Base-by-base conservation (phyloP, 164 flowering plant species). In the Buxus sempervirens region DNA sequence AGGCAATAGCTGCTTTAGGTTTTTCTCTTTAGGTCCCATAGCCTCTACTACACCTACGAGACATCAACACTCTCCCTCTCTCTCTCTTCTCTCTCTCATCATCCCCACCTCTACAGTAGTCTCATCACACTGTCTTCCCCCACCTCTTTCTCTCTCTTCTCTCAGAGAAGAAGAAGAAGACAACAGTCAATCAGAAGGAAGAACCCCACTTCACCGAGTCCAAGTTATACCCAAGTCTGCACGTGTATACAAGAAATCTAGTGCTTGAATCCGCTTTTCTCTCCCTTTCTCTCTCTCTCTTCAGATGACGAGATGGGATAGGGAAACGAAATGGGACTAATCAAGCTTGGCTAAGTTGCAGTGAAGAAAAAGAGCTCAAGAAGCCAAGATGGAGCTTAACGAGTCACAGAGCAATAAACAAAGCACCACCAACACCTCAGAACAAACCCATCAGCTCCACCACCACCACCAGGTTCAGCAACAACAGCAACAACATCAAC, bases 371-470 rank as follows among this genome's bases (percentile, higher is more conserved):
- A 23, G 23, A 42, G 24, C 15, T 63, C 54, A 27, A 22, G 4
- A 26, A 41, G n/a, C 18, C 6, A 9, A 53, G 54, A 78, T 80
- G 85, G 86, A 85, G 72, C 70, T 75, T 27, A 54, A 78, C 60
- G 78, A 85, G 70, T 70, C 73, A 56, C 79, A 79, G 63, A 65
- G 58, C 64, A 75, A 64, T n/a, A 74, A 74, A 53, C 62, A 81
- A 55, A 64, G 23, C 63, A 70, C 28, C 70, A 54, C 41, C 9
- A 62, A 24, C 26, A 57, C 20, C 28, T 26, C 62, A 41, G 55
- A 75, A 41, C 72, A 75, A 56, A 3, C 38, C 38, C 38, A 32
- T 32, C 38, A 32, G 38, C 74, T 70, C 21, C 75, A 72, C 9
- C 62, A 66, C 3, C 69, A 63, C 7, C 54, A 62, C 13, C 58